Conservation (phyloP, 148 eudicot genomes). For the Simmondsia chinensis region DNA sequence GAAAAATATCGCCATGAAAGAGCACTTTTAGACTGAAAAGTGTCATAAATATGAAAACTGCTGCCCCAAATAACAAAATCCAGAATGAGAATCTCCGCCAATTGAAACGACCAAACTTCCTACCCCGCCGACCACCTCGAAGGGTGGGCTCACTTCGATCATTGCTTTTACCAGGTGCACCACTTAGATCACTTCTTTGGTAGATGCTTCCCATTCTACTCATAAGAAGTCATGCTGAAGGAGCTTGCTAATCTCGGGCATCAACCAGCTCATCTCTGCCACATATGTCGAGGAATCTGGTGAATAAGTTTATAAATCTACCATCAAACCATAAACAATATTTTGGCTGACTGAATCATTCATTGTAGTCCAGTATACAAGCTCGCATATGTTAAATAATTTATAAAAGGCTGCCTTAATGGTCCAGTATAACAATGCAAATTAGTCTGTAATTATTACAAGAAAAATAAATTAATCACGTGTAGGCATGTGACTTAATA, state of each 20-base stretch:
- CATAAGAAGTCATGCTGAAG: conserved; percentile 30
- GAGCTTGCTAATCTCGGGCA: conserved; percentile 11
- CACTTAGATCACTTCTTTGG: conserved; percentile 38
- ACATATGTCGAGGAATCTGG: too few species aligned
- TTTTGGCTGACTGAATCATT: too few species aligned
- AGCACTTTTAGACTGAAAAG: conserved; percentile 48
- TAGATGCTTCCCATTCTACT: conserved; percentile 25
- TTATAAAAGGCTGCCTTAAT: too few species aligned
- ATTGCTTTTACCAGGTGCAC: conserved; percentile 18
- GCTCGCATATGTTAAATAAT: too few species aligned
- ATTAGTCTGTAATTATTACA: too few species aligned
- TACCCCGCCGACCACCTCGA: conserved; percentile 36
- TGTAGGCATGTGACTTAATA: too few species aligned
- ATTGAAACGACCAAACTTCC: conserved; percentile 44
- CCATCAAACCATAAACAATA: too few species aligned
- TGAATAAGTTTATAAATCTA: too few species aligned
- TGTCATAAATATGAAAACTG: conserved; percentile 38
- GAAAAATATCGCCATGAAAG: conserved; percentile 45
- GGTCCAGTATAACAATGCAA: too few species aligned
- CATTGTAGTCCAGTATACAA: too few species aligned
- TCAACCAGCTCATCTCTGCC: conserved; percentile 42
- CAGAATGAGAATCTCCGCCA: conserved; percentile 40
- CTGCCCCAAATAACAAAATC: conserved; percentile 41
- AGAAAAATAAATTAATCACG: too few species aligned
- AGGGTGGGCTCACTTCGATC: conserved; percentile 35